Evolutionary conservation across 2,329 filamentous ascomycete genomes (phyloP), one percentile per base, ranked within the genome.

Genomic region (Penicillium concentricum): DNA sequence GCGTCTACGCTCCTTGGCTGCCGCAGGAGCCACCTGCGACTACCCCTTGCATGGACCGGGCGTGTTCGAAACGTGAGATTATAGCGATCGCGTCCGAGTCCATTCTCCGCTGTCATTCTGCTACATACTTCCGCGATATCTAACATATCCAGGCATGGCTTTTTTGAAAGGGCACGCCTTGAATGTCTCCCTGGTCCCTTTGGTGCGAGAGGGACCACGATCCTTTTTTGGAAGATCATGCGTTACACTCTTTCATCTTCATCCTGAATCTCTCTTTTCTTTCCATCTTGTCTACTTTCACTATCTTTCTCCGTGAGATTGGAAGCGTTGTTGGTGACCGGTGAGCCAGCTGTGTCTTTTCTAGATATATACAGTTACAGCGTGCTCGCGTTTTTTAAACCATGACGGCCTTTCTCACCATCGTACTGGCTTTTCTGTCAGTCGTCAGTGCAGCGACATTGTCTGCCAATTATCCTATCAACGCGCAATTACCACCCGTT

Each of bases 401-500:
- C 50, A 74, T 69, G 69, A 67, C 66, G 51, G 60, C 62, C 54
- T 55, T 68, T 56, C 54, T 69, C 43, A 51, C 67, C 56, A 57
- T 69, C 37, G 32, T 68, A 45, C 56, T 74, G 54, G 57, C 62
- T 20, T 57, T 73, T 20, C 48, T 70, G 35, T 59, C 63, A 63
- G 62, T 65, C 56, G 67, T 70, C 22, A 61, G 65, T 57, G 77
- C 76, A 45, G 62, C 60, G 67, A 67, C 56, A 72, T 76, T 61
- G 67, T 62, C 56, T 26, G 68, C 79, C 47, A 78, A 79, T 45
- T 93, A 92, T 65, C 91, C 91, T 0, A 81, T 96, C 72, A 95
- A 94, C 74, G 87, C 90, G 2, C 92, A 96, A 72, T 82, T 95
- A 1, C 91, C 91, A 32, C 87, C 88, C 4, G 87, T 92, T 51